phyloP scores from a whole-genome alignment of 208 protist genomes.

The Wallacemonas sp. region DNA sequence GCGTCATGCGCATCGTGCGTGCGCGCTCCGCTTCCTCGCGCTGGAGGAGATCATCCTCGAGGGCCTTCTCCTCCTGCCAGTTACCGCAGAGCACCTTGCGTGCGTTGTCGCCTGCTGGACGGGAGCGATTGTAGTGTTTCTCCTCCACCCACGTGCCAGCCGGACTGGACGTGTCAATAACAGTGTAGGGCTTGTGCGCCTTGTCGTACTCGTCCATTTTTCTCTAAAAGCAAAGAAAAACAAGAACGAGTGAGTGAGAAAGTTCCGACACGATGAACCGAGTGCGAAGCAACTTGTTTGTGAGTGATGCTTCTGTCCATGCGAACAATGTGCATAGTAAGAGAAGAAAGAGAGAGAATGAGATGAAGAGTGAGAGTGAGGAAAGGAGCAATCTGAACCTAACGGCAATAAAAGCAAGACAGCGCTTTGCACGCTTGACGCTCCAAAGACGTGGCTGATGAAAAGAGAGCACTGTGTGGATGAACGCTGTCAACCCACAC shows the following conservation, averaged over 20 bases:
- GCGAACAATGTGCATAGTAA: not conserved
- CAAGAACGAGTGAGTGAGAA: not conserved
- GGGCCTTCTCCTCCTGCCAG: constrained; percentile 82
- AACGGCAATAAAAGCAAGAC: too few species aligned
- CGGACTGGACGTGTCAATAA: constrained; percentile 89
- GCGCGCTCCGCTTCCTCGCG: constrained; percentile 38
- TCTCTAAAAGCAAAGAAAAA: constrained; percentile 12
- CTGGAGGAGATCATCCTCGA: constrained; percentile 70
- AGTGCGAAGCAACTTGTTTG: too few species aligned
- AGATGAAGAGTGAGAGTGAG: constrained; percentile 8
- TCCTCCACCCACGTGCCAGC: constrained; percentile 86
- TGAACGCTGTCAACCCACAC: too few species aligned
- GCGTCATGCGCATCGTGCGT: constrained; percentile 6
- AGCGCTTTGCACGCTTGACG: too few species aligned
- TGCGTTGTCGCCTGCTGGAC: constrained; percentile 35
- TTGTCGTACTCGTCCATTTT: constrained; percentile 41
- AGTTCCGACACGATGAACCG: too few species aligned
- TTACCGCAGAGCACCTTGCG: constrained; percentile 89
- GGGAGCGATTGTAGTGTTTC: constrained; percentile 83
- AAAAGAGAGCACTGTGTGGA: too few species aligned
- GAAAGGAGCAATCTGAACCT: too few species aligned
- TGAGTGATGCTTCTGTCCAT: too few species aligned
- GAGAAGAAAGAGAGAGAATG: not conserved
- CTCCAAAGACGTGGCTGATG: too few species aligned
- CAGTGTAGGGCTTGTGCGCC: constrained; percentile 66